Conservation (phyloP, 192 early-diverging fungal species). For the Rhizophagus clarus region DNA sequence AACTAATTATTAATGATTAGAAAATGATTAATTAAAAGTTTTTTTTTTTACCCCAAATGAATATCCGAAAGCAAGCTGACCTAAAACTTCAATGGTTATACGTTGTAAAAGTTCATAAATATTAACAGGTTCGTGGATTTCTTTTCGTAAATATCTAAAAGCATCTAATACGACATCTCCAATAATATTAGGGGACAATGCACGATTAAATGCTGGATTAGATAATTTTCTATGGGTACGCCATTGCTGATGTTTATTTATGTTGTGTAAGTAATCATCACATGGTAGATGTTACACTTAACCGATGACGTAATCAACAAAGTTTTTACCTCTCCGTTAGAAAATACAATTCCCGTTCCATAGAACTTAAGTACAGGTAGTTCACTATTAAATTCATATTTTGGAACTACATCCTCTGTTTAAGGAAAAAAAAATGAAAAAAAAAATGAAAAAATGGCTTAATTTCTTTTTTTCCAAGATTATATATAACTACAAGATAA, state of each 20-base stretch:
- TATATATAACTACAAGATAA: too few species aligned
- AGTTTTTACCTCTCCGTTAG: not conserved
- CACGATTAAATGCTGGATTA: not conserved
- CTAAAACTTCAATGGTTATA: not conserved
- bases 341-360: not conserved
- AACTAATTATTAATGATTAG: too few species aligned
- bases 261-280: not conserved
- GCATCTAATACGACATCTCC: not conserved
- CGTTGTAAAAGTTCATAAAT: not conserved
- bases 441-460: too few species aligned
- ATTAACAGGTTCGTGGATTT: not conserved
- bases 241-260: not conserved
- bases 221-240: not conserved
- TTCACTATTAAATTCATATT: not conserved
- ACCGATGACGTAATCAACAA: not conserved
- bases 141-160: not conserved
- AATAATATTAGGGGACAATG: not conserved
- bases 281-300: too few species aligned
- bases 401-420: not conserved
- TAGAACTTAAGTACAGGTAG: not conserved
- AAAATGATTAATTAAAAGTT: too few species aligned
- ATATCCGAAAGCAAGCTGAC: not conserved
- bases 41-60: not conserved
- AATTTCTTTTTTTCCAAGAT: too few species aligned
- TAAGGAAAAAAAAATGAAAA: too few species aligned